Evolutionary conservation across 768 basidiomycete species (phyloP), one percentile per base, ranked within the genome.

Genomic region (Leucocoprinus sp.): DNA sequence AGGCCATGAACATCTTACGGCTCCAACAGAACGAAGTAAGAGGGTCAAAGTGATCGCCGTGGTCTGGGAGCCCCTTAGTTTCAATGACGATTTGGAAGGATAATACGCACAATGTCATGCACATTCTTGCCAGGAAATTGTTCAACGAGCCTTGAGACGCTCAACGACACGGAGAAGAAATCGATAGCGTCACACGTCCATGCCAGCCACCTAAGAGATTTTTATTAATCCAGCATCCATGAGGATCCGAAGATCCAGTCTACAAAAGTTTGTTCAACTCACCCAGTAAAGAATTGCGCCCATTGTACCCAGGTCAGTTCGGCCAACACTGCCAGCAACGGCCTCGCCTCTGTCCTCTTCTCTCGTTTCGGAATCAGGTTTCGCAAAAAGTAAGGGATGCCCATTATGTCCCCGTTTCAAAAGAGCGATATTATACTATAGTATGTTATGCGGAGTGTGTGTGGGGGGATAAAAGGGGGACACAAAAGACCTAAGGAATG

Each of bases 161-260:
- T 76, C 51, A 84, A 70, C 9, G 80, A 78, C 4, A 84, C 90
- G 8, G 76, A 73, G 67, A 92, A 93, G 64, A 87, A 92, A 59
- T 92, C 91, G 58, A 88, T 77, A 0, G 88, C 86, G 56, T 91
- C 89, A 61, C 78, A 82, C 2, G 82, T 84, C 90, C 90, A 93
- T 0, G 87, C 86, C 9, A 92, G 66, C 82, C 83, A 90, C 31
- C 81, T 84, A 52, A 15, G 44, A 26, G n/a, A 19, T 5, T 27
- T 31, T n/a, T n/a, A n/a, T n/a, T n/a, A n/a, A n/a, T n/a, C n/a
- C n/a, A n/a, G n/a, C n/a, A n/a, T n/a, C n/a, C n/a, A n/a, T n/a
- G n/a, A n/a, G n/a, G n/a, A n/a, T n/a, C n/a, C n/a, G n/a, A n/a
- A n/a, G n/a, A n/a, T n/a, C n/a, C n/a, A n/a, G n/a, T n/a, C n/a